phyloP scores from a whole-genome alignment of 2,329 filamentous ascomycete species.

The Juglanconis sp. region DNA sequence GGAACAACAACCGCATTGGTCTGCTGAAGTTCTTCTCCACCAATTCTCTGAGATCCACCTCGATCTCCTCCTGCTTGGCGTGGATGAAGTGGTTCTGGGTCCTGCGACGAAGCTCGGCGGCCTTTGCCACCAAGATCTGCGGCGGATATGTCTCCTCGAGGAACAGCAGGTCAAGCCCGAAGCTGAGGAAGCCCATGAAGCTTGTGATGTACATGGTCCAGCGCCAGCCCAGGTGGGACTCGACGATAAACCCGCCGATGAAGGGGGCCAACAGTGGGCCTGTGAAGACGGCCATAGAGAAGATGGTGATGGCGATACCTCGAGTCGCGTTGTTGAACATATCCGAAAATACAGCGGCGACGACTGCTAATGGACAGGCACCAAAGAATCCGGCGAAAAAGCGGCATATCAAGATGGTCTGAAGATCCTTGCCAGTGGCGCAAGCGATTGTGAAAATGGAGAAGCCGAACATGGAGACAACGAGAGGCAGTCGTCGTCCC shows the following conservation, averaged over 20 bases:
- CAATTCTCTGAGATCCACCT: conserved; percentile 62
- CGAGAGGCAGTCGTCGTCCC: conserved; percentile 61
- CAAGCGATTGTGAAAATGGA: conserved; percentile 64
- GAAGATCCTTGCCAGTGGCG: conserved; percentile 64
- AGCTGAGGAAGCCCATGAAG: conserved; percentile 62
- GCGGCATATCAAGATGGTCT: conserved; percentile 66
- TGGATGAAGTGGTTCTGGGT: conserved; percentile 70
- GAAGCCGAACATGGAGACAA: conserved; percentile 65
- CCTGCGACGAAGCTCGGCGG: conserved; percentile 56
- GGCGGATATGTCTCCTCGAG: conserved; percentile 70
- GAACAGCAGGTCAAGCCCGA: conserved; percentile 58
- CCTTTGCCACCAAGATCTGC: conserved; percentile 60
- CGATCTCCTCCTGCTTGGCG: conserved; percentile 69
- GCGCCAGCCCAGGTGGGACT: conserved; percentile 65
- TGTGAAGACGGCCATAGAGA: conserved; percentile 61
- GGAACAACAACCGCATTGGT: conserved; percentile 62
- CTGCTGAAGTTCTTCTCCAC: conserved; percentile 65
- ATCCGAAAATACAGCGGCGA: conserved; percentile 69
- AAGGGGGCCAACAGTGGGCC: conserved; percentile 67
- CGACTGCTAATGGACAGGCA: conserved; percentile 65
- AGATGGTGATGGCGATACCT: conserved; percentile 56
- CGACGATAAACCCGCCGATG: conserved; percentile 64
- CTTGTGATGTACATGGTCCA: conserved; percentile 66
- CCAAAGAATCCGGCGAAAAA: conserved; percentile 74
- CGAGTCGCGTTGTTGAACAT: conserved; percentile 65